A percentile compares a stretch with the other conserved stretches of the same genome.
phyloP scores from a whole-genome alignment of 345 rosid species.

The Tarenaya hassleriana region DNA sequence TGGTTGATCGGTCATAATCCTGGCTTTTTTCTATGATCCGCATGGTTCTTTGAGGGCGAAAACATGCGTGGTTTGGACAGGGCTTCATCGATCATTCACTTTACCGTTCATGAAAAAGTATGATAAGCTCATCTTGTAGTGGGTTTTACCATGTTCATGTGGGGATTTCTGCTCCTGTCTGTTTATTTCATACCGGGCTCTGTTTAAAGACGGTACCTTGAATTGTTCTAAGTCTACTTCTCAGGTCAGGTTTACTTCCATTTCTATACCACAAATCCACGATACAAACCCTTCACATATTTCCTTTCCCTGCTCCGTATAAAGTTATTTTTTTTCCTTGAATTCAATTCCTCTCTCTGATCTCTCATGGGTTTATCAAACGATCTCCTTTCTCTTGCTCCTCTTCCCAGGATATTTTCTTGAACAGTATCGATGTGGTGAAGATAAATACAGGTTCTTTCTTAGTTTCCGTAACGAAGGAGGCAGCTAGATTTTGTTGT shows the following conservation, averaged over 20 bases:
- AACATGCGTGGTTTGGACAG: conserved; percentile 6
- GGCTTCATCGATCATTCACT: conserved; percentile 12
- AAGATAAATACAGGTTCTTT: too few relatives aligned
- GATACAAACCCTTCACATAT: neutral
- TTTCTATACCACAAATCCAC: neutral
- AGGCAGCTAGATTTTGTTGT: too few relatives aligned
- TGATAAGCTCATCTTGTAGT: conserved; percentile 15
- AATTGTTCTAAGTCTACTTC: conserved; percentile 9
- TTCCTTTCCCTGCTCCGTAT: neutral
- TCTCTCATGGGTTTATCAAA: conserved; percentile 5
- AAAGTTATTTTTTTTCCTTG: neutral
- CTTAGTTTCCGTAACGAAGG: too few relatives aligned
- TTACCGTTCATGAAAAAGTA: neutral
- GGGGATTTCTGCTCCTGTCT: conserved; percentile 36
- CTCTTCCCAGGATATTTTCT: conserved; percentile 1
- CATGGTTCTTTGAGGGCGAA: conserved; percentile 13
- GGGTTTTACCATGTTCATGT: conserved; percentile 34
- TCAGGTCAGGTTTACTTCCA: conserved; percentile 4
- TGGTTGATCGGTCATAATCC: neutral
- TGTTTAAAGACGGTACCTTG: conserved; percentile 7
- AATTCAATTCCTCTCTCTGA: neutral
- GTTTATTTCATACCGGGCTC: conserved; percentile 32
- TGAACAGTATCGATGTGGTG: too few relatives aligned
- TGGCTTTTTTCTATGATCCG: conserved; percentile 3
- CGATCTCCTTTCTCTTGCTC: conserved; percentile 7